These are phyloP conservation scores for Cladosporium sp. DNA, from an alignment of 2,329 filamentous ascomycete species.

Conservation along the genomic window DNA sequence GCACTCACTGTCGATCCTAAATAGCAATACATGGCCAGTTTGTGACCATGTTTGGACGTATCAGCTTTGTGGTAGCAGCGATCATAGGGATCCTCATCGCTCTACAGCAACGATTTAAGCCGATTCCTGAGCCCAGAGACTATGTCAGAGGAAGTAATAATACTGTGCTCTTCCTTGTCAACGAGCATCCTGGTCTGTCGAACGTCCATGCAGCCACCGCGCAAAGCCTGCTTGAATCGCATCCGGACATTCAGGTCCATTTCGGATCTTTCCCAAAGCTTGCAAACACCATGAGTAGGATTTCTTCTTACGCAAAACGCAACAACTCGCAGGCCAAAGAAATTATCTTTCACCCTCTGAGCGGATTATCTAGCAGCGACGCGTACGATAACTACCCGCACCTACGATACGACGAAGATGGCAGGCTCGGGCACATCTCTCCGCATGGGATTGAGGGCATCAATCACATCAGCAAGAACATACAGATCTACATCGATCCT, in stretches of 20 bases:
- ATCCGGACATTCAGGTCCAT: background rate
- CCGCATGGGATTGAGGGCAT: background rate
- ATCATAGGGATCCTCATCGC: background rate
- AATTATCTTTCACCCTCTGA: conserved; percentile 1
- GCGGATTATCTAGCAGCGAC: background rate
- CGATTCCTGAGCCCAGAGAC: background rate
- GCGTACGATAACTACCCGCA: background rate
- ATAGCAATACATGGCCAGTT: too few species aligned
- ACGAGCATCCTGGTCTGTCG: conserved; percentile 4
- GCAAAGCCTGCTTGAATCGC: conserved; percentile 2
- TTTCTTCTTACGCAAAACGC: conserved; percentile 1
- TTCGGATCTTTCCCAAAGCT: conserved; percentile 6
- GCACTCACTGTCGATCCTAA: too few species aligned
- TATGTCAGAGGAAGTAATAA: conserved; percentile 5
- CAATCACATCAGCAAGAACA: conserved; percentile 1
- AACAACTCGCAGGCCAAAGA: background rate
- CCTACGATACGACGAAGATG: background rate
- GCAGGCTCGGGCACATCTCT: background rate
- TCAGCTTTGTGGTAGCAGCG: background rate
- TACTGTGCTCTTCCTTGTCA: background rate
- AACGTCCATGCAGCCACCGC: conserved; percentile 7
- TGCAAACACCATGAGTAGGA: background rate
- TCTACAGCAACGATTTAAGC: background rate
- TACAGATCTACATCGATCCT: conserved; percentile 5
- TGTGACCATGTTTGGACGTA: background rate